Evolutionary conservation across 108 stramenopile genomes (phyloP), one percentile per base, ranked within the genome.

Genomic region (Stephanodiscus minutulus): DNA sequence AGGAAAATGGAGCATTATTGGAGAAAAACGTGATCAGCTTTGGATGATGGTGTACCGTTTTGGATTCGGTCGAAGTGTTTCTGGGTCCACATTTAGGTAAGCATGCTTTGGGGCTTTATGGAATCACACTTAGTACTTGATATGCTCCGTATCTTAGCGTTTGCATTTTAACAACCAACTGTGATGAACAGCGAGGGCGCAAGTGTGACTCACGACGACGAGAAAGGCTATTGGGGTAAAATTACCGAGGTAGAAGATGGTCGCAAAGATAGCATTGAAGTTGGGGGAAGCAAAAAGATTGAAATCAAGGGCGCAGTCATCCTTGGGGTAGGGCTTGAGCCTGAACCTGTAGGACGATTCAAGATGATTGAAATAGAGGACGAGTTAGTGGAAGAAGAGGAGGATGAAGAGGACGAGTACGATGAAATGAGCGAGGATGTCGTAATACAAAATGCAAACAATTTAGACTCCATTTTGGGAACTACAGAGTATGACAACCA

Each of bases 1-100:
- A 6, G 92, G 92, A 11, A 91, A 87, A 71, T 93, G 86, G 81
- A 77, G 84, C 59, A 77, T 91, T 44, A 74, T 93, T 47, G 92
- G 89, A 20, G 63, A 86, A n/a, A 68, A 87, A 35, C 57, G 83
- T 1, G 89, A 93, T 82, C 86, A 91, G 52, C 62, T 93, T 11
- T 93, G 92, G 92, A 93, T 93, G 87, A 85, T 86, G 73, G 82
- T 91, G 7, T 86, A 74, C 70, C 81, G 90, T 9, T 93, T 93
- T 77, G 92, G 92, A 0, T 93, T 89, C 74, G 92, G 92, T 35
- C 71, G 92, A 33, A 81, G 82, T 33, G 92, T 91, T 20, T 86
- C 86, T 54, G 90, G 90, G n/a, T 85, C 85, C 10, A 87, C 86
- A 9, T 93, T 64, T 66, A 85, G 85, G 85, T 85, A 50, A 76